Evolutionary conservation across 2,329 filamentous ascomycete genomes (phyloP), one percentile per base, ranked within the genome.

Genomic region (Xylariaceae sp.): DNA sequence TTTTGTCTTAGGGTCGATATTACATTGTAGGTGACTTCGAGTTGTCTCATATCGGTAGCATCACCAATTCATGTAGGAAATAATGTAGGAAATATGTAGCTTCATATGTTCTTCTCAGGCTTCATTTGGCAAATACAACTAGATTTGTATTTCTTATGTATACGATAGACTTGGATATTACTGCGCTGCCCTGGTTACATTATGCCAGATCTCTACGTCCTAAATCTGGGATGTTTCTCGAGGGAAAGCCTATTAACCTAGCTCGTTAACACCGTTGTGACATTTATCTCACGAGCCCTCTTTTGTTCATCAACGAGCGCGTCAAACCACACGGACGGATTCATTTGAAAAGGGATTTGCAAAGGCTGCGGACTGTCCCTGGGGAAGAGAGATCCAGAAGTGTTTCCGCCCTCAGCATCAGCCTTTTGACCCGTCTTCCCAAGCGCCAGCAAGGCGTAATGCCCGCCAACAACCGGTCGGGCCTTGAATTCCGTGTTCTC

Each of bases 381-480:
- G 8, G 51, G 44, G 32, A 67, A 66, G 8, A 65, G 46, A 19
- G 60, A 66, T 1, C 64, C 64, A 4, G 56, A 46, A 2, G 63
- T 64, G 26, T 66, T 51, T 1, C 59, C 64, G 4, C 53, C 63
- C 1, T 51, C 46, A 0, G 63, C 57, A 4, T 32, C 42, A 2
- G 60, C 60, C 1, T 46, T 55, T 56, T 65, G 65, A 1, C 65
- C 65, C 1, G 63, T 65, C 45, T 55, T 53, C 7, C 49, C 53
- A 11, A 89, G 70, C 29, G 85, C 80, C 67, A 89, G 72, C 60
- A 87, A 81, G 1, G 85, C 82, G 73, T 86, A 89, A 70, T 88
- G 85, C 1, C 83, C 85, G 3, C 86, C 86, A n/a, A 85, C 79
- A 2, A 88, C 86, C 1, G 86, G 86, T n/a, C 86, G 71, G 1